Evolutionary conservation across 371 early-diverging fungal genomes (phyloP).

Genomic region (Mucor indicus): DNA sequence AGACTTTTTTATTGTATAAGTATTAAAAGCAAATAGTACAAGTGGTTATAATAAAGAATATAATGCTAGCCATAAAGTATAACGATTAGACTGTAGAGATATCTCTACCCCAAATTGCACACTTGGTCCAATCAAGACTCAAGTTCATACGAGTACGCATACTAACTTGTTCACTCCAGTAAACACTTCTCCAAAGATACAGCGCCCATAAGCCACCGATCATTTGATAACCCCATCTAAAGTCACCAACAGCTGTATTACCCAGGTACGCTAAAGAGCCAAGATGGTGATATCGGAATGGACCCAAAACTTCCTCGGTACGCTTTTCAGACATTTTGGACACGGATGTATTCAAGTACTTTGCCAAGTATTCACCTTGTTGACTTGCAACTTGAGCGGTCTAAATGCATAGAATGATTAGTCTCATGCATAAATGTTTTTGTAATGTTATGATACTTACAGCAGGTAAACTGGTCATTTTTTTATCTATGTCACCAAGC

Average conservation of each 20-base stretch:
- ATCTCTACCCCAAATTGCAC: conserved; percentile 44
- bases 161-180: conserved; percentile 62
- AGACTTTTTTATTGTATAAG: no score
- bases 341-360: conserved; percentile 41
- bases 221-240: conserved; percentile 53
- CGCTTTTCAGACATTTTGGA: conserved; percentile 6
- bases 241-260: conserved; percentile 68
- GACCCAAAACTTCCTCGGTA: conserved; percentile 21
- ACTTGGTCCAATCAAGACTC: conserved; percentile 44
- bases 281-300: conserved; percentile 71
- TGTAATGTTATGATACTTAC: conserved; percentile 27
- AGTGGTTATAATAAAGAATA: no score
- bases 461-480: conserved; percentile 74
- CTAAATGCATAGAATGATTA: no score
- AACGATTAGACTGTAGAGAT: conserved; percentile 31
- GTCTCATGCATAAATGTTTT: neutral
- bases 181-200: conserved; percentile 67
- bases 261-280: conserved; percentile 85
- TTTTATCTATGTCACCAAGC: conserved; percentile 60
- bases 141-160: conserved; percentile 43
- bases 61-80: no score
- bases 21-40: no score
- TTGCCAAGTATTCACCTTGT: conserved; percentile 72
- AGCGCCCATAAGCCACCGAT: conserved; percentile 60
- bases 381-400: conserved; percentile 92